phyloP scores from a whole-genome alignment of 2,329 filamentous ascomycete species.

The Diaporthe batatas region DNA sequence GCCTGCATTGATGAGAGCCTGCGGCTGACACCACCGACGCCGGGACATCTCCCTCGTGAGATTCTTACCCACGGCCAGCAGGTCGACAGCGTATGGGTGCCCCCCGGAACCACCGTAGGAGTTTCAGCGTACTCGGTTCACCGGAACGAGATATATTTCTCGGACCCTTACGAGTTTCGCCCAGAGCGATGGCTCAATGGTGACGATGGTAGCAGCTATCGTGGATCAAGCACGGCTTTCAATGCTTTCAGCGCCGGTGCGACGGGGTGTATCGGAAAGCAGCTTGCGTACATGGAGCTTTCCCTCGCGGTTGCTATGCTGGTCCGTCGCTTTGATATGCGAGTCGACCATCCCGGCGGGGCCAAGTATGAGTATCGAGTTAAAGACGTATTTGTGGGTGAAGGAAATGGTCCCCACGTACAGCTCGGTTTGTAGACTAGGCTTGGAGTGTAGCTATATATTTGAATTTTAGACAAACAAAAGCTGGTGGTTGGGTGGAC shows the following conservation, averaged over 20 bases:
- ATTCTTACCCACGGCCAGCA: neutral
- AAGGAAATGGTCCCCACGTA: neutral
- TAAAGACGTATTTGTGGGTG: neutral
- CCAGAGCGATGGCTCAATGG: constrained; percentile 1
- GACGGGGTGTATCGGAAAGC: constrained; percentile 4
- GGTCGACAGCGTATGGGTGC: constrained; percentile 3
- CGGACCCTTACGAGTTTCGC: neutral
- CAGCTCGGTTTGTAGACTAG: neutral
- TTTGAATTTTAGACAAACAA: neutral
- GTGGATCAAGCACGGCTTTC: neutral
- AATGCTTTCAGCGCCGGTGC: constrained; percentile 8
- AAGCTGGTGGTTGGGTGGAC: no score
- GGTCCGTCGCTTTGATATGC: neutral
- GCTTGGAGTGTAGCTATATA: neutral
- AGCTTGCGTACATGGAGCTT: constrained; percentile 13
- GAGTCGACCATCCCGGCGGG: neutral
- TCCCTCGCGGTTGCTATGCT: neutral
- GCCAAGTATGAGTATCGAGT: neutral
- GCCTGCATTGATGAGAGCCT: constrained; percentile 1
- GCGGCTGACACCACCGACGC: constrained; percentile 5
- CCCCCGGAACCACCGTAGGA: constrained; percentile 1
- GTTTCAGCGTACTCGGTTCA: neutral
- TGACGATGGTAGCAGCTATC: neutral
- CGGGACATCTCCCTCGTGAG: constrained; percentile 9
- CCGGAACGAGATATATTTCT: constrained; percentile 1